phyloP scores from a whole-genome alignment of 768 basidiomycete species.

The Paxillus involutus region DNA sequence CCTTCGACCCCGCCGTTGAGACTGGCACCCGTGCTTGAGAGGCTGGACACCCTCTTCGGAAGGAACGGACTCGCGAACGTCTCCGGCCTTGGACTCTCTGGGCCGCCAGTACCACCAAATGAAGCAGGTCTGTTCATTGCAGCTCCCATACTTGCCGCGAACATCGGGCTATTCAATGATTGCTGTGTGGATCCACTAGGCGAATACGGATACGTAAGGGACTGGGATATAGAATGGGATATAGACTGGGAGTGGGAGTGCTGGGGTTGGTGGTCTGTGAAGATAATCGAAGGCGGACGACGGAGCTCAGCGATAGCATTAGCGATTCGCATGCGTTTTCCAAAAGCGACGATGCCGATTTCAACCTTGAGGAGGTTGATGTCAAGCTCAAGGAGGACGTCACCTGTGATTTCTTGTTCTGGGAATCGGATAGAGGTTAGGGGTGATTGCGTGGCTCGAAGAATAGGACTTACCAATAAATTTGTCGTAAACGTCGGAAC shows the following conservation, averaged over 20 bases:
- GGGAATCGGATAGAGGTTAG: slow-evolving; percentile 7
- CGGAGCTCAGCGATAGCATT: slow-evolving; percentile 90
- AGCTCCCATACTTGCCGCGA: slow-evolving; percentile 30
- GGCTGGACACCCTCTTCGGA: slow-evolving; percentile 24
- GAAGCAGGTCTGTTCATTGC: slow-evolving; percentile 22
- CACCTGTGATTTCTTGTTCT: slow-evolving; percentile 99
- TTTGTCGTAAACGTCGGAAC: slow-evolving; percentile 76
- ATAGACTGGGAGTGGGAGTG: slow-evolving; percentile 34
- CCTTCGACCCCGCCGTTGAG: slow-evolving; percentile 23
- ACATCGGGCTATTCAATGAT: slow-evolving; percentile 43
- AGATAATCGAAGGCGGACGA: slow-evolving; percentile 62
- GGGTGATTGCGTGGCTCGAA: not conserved
- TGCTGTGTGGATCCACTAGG: slow-evolving; percentile 42
- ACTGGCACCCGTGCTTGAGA: slow-evolving; percentile 28
- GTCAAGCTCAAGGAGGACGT: slow-evolving; percentile 93
- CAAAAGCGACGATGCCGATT: slow-evolving; percentile 91
- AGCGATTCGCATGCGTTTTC: slow-evolving; percentile 90
- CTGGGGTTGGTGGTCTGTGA: slow-evolving; percentile 45
- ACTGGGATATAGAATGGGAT: slow-evolving; percentile 27
- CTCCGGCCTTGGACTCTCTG: slow-evolving; percentile 34
- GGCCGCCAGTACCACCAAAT: slow-evolving; percentile 21
- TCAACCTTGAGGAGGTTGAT: slow-evolving; percentile 88
- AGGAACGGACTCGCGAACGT: slow-evolving; percentile 14
- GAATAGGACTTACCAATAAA: slow-evolving; percentile 66
- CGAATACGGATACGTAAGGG: slow-evolving; percentile 33